Percentiles rank a stretch among this genome's conserved stretches.
phyloP scores from a whole-genome alignment of 2,329 filamentous ascomycete genomes.

The Drechslerella coelobrocha region DNA sequence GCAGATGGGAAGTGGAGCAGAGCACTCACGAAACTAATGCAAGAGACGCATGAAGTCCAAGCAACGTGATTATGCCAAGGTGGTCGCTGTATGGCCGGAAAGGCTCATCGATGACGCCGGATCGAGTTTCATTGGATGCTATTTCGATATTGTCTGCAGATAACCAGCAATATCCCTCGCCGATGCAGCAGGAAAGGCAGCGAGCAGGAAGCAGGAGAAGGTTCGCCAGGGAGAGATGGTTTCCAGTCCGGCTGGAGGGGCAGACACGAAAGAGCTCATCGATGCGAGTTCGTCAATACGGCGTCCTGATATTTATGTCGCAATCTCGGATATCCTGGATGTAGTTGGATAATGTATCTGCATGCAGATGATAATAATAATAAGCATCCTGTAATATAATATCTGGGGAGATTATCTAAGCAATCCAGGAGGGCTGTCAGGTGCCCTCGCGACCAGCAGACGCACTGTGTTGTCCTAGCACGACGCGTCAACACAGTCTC shows the following conservation, averaged over 20 bases:
- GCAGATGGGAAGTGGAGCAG: background rate
- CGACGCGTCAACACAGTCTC: conserved; percentile 33
- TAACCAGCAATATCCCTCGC: background rate
- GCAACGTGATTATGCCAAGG: conserved; percentile 49
- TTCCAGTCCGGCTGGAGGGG: background rate
- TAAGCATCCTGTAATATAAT: too few species aligned
- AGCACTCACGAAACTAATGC: conserved; percentile 15
- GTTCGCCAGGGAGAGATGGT: too few species aligned
- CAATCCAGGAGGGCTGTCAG: conserved; percentile 14
- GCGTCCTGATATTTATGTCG: too few species aligned
- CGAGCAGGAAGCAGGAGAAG: background rate
- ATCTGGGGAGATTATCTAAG: too few species aligned
- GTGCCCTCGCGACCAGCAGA: conserved; percentile 15
- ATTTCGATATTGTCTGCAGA: conserved; percentile 10
- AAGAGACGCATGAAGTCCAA: conserved; percentile 47
- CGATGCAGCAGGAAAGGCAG: conserved; percentile 4
- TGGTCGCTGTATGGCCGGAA: conserved; percentile 9
- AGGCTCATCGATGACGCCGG: conserved; percentile 9
- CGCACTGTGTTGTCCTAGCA: background rate
- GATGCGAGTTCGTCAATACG: too few species aligned
- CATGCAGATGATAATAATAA: too few species aligned
- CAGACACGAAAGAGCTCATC: background rate
- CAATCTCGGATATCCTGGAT: too few species aligned
- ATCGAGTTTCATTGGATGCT: conserved; percentile 13
- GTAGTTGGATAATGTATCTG: too few species aligned